phyloP scores from a whole-genome alignment of 108 stramenopile genomes.

The Cyclotella atomus region DNA sequence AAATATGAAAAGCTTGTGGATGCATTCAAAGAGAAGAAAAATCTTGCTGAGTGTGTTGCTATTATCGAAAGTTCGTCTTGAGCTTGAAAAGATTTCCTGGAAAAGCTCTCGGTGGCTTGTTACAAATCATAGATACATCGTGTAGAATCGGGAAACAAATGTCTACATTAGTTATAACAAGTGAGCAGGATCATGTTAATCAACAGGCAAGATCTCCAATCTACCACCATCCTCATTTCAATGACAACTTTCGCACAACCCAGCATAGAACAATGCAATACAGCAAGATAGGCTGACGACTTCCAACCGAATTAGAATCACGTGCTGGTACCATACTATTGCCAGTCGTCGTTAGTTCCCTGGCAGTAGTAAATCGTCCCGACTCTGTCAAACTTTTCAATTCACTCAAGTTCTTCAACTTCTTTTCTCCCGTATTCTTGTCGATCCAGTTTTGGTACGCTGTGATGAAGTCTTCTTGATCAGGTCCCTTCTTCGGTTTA shows the following conservation, averaged over 20 bases:
- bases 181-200: too few species aligned
- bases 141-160: neutral
- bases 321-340: too few species aligned
- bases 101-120: neutral
- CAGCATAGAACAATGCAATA: too few species aligned
- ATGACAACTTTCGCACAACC: too few species aligned
- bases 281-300: too few species aligned
- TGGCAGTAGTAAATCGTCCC: neutral
- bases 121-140: too few species aligned
- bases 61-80: slow-evolving; percentile 46
- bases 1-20: slow-evolving; percentile 68
- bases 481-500: neutral
- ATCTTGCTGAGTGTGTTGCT: slow-evolving; percentile 75
- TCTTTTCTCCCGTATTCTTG: neutral
- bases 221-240: too few species aligned
- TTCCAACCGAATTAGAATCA: too few species aligned
- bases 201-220: too few species aligned
- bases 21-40: slow-evolving; percentile 68
- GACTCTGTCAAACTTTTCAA: neutral
- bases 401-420: neutral
- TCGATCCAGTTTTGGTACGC: slow-evolving; percentile 6
- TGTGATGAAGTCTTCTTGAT: neutral
- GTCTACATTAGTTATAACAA: too few species aligned
- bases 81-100: neutral
- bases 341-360: neutral